Evolutionary conservation across 371 early-diverging fungal genomes (phyloP), one percentile per base, ranked within the genome.

Genomic region (Rozella allomycis): DNA sequence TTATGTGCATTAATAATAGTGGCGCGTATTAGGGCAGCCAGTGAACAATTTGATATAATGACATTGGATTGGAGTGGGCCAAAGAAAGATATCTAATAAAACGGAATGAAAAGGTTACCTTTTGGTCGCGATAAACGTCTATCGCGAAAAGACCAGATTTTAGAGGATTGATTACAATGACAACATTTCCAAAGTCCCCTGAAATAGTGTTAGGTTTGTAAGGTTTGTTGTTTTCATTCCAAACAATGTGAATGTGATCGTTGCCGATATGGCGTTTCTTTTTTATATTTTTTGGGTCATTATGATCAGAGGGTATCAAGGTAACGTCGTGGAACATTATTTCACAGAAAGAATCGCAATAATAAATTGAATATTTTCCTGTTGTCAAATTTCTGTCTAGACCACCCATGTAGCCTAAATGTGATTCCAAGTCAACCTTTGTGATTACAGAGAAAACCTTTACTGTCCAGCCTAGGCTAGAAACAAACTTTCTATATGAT

Each of bases 211-310:
- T 65, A 13, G 70, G 64, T 14, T 70, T 55, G 46, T 88, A 93
- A 20, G 78, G 73, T 20, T 78, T 55, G 22, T 55, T 56, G 40
- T 80, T 77, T 45, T 87, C 94, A 43, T 87, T 87, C 88, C 88
- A 94, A 2, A 94, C 66, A 32, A 94, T 78, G 40, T 90, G 91
- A 2, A 94, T 84, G 38, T 84, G 85, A 42, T 94, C 91, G 45
- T 94, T 94, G 18, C 94, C 94, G 45, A 94, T 73, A 40, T 94
- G 94, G 9, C 91, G 79, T 70, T 93, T 93, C 83, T 85, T 85
- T 41, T 82, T 83, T 14, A 82, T 42, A 39, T 81, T 80, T 25
- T 74, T 74, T 4, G 59, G 47, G 43, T 93, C 94, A 19, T 49
- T 47, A 0, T 54, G 47, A 35, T 82, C 80, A 0, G 63, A 78